These are phyloP conservation scores for Alloteropsis semialata DNA, from an alignment of 176 grass and related monocot species.

Conservation along the genomic window DNA sequence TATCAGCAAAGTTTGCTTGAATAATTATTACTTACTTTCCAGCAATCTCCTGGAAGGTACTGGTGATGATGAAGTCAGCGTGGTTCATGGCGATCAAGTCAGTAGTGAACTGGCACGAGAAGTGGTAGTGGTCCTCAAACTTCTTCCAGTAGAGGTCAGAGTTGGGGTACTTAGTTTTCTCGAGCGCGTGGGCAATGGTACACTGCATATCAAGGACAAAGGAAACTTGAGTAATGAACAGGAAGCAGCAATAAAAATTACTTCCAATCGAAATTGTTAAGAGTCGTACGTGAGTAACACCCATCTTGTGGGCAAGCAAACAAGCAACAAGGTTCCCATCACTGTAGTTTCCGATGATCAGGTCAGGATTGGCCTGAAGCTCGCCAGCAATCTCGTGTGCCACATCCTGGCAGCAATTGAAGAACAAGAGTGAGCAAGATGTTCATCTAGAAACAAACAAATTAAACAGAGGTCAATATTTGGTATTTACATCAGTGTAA, in stretches of 20 bases:
- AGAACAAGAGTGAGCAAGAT: conserved; percentile 7
- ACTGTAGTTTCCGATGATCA: conserved; percentile 99
- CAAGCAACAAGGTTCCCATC: conserved; percentile 99
- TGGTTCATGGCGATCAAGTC: conserved; percentile 99
- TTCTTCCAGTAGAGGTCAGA: conserved; percentile 99
- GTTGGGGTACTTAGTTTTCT: conserved; percentile 99
- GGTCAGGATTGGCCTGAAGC: conserved; percentile 85
- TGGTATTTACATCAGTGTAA: conserved; percentile 77
- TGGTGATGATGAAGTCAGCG: conserved; percentile 98
- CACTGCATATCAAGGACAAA: conserved; percentile 55
- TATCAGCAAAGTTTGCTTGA: neutral
- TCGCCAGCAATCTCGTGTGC: conserved; percentile 93
- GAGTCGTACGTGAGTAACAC: conserved; percentile 74
- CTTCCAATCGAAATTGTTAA: neutral
- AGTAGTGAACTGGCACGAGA: conserved; percentile 98
- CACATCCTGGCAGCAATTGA: conserved; percentile 63
- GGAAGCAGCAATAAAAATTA: neutral
- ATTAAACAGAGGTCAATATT: neutral
- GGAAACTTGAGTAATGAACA: conserved; percentile 13
- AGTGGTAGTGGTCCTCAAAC: conserved; percentile 98
- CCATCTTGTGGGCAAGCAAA: conserved; percentile 90
- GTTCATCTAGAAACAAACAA: neutral
- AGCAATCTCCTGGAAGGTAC: conserved; percentile 98
- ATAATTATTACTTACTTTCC: conserved; percentile 71
- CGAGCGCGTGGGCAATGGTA: conserved; percentile 96